Conservation (phyloP, 768 basidiomycete species). For the Leucocoprinus leucothites region DNA sequence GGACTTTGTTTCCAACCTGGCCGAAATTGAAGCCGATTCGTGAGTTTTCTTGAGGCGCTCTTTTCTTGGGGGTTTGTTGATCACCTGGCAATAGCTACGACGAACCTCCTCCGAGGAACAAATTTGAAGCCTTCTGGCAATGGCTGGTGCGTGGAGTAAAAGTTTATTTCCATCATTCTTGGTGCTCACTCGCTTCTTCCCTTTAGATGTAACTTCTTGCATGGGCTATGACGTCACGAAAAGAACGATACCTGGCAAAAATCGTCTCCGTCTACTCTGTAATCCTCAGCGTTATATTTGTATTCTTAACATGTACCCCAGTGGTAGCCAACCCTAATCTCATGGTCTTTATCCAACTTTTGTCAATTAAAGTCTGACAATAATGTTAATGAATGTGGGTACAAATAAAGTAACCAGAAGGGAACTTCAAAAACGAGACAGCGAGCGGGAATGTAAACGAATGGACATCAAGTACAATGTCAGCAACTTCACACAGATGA, state of each 20-base stretch:
- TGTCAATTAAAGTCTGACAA: conserved; percentile 1
- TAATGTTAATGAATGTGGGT: conserved; percentile 13
- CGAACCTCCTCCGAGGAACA: conserved; percentile 69
- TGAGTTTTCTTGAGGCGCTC: conserved; percentile 24
- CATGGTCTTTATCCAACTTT: conserved; percentile 9
- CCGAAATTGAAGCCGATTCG: conserved; percentile 66
- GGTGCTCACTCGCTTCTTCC: conserved; percentile 19
- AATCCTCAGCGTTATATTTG: background rate
- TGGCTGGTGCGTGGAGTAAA: conserved; percentile 61
- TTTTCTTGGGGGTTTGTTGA: background rate
- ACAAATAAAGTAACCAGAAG: conserved; percentile 5
- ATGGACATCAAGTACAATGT: conserved; percentile 12
- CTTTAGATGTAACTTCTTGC: conserved; percentile 17
- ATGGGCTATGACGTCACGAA: background rate
- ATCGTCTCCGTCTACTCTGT: background rate
- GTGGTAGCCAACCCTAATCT: background rate
- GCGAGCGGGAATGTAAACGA: conserved; percentile 10
- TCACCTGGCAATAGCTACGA: conserved; percentile 44
- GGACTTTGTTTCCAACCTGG: conserved; percentile 78
- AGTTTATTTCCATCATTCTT: conserved; percentile 13
- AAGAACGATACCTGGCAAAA: too few relatives aligned
- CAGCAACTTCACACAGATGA: conserved; percentile 19
- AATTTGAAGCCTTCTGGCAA: conserved; percentile 67
- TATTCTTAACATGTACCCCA: background rate
- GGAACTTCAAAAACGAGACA: background rate